These are phyloP conservation scores for Papiliotrema laurentii DNA, from an alignment of 1,284 basidiomycete genomes.

Conservation along the genomic window DNA sequence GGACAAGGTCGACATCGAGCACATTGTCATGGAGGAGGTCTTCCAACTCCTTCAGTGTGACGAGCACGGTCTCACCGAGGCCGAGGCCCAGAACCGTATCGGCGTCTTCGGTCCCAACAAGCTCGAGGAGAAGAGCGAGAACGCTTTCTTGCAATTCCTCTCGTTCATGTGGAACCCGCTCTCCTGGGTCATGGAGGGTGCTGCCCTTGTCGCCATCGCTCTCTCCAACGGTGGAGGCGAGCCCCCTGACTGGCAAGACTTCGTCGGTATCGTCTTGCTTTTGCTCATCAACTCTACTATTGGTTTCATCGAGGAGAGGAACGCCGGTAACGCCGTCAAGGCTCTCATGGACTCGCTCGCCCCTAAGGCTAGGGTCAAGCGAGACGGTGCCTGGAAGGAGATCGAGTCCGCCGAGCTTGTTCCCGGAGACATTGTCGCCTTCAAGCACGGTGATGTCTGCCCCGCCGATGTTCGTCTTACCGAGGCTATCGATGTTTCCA, in stretches of 20 bases:
- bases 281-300: conserved; percentile 93
- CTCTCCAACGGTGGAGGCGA: conserved; percentile 82
- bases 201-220: conserved; percentile 91
- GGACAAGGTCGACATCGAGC: conserved; percentile 98
- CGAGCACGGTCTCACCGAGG: conserved; percentile 69
- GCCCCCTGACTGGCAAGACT: conserved; percentile 95
- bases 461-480: conserved; percentile 92
- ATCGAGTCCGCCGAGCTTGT: conserved; percentile 84
- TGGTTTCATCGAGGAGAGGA: conserved; percentile 96
- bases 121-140: conserved; percentile 85
- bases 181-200: conserved; percentile 99
- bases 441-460: conserved; percentile 98
- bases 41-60: conserved; percentile 86
- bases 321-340: conserved; percentile 97
- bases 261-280: conserved; percentile 90
- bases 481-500: conserved; percentile 91
- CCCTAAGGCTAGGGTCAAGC: conserved; percentile 90
- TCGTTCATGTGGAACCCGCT: conserved; percentile 99
- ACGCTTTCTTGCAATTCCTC: conserved; percentile 67
- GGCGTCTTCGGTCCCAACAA: conserved; percentile 95
- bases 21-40: conserved; percentile 93
- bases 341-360: conserved; percentile 98
- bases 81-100: conserved; percentile 79
- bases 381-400: conserved; percentile 75
- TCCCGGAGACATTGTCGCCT: conserved; percentile 88